Evolutionary conservation across 495 filamentous ascomycete genomes (phyloP).

Genomic region (Tuber microsphaerosporum): DNA sequence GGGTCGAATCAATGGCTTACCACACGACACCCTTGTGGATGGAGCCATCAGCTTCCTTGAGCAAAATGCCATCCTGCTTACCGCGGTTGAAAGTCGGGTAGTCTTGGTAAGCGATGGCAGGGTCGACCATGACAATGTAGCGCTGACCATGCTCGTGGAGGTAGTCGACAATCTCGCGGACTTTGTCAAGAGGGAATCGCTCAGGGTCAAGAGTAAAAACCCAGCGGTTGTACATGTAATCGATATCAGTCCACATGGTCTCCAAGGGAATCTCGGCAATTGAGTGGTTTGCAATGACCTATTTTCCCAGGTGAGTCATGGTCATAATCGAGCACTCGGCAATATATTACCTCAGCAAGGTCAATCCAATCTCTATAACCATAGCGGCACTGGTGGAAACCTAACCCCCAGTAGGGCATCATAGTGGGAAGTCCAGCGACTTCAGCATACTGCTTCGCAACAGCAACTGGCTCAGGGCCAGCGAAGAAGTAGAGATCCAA

Average conservation of each 20-base stretch:
- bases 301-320: background rate
- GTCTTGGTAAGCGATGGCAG: conserved; percentile 63
- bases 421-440: conserved; percentile 63
- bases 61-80: conserved; percentile 55
- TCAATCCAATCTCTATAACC: conserved; percentile 71
- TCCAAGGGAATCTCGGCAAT: conserved; percentile 70
- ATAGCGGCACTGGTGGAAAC: conserved; percentile 77
- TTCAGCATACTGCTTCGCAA: conserved; percentile 65
- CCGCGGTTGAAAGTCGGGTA: conserved; percentile 63
- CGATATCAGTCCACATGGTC: conserved; percentile 85
- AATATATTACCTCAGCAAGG: conserved; percentile 53
- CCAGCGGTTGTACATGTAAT: conserved; percentile 59
- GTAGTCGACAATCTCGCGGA: conserved; percentile 63
- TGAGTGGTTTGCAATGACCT: conserved; percentile 70
- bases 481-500: conserved; percentile 79
- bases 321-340: background rate
- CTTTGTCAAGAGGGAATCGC: conserved; percentile 59
- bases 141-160: conserved; percentile 69
- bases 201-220: conserved; percentile 71
- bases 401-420: conserved; percentile 81
- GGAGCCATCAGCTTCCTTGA: conserved; percentile 58
- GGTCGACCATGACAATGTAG: conserved; percentile 84
- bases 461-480: conserved; percentile 64
- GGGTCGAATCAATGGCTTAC: conserved; percentile 33
- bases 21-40: conserved; percentile 75